Evolutionary conservation across 805 yeast genomes (phyloP).

Genomic region (Cyberlindnera sargentensis): DNA sequence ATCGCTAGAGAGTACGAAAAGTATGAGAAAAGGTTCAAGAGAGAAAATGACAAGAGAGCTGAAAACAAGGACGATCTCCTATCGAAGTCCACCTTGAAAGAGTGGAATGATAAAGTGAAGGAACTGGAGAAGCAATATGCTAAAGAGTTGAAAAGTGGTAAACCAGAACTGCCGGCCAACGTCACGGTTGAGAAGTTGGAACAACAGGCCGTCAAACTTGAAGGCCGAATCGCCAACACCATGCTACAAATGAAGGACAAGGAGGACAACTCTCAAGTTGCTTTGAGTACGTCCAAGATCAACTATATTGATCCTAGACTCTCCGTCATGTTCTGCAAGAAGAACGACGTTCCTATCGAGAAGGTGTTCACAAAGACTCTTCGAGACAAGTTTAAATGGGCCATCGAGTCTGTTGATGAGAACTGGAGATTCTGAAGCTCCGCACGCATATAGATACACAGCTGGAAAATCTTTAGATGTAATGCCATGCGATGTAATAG

Average conservation of each 20-base stretch:
- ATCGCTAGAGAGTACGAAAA: slow-evolving; percentile 62
- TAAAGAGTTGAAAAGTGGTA: slow-evolving; percentile 52
- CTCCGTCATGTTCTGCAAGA: slow-evolving; percentile 83
- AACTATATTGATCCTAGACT: slow-evolving; percentile 94
- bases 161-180: slow-evolving; percentile 44
- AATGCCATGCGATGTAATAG: no score
- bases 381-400: slow-evolving; percentile 93
- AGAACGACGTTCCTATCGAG: slow-evolving; percentile 83
- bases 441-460: no score
- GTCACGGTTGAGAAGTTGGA: slow-evolving; percentile 59
- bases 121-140: slow-evolving; percentile 44
- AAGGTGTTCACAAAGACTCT: slow-evolving; percentile 86
- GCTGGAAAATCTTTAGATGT: no score
- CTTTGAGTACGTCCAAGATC: slow-evolving; percentile 87
- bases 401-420: slow-evolving; percentile 83
- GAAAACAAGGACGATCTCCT: slow-evolving; percentile 49
- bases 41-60: slow-evolving; percentile 70
- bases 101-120: slow-evolving; percentile 48
- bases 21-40: slow-evolving; percentile 52
- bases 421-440: slow-evolving; percentile 66
- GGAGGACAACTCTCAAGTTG: slow-evolving; percentile 90
- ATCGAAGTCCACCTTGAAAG: slow-evolving; percentile 50
- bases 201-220: slow-evolving; percentile 63
- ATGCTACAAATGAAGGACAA: slow-evolving; percentile 78
- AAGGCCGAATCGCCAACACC: slow-evolving; percentile 61